Evolutionary conservation across 805 yeast genomes (phyloP), one percentile per base, ranked within the genome.

Genomic region (Blastobotrys parvus): DNA sequence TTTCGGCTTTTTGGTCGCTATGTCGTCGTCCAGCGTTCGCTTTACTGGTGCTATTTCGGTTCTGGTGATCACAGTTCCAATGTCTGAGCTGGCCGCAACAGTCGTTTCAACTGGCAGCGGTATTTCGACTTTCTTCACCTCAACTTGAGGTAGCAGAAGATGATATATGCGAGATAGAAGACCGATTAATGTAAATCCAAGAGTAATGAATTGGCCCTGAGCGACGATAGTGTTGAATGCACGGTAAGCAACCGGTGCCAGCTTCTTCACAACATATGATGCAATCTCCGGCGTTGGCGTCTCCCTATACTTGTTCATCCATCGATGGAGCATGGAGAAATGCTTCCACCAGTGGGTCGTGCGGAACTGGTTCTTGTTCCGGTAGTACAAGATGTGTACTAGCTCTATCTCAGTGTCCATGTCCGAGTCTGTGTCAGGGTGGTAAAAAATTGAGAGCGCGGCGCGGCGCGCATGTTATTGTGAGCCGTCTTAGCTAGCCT

Each of bases 301-400:
- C 33, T 17, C 22, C 18, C 3, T 10, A 13, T 32, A 39, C 35
- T 59, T 55, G 2, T 42, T 16, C 13, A 52, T 43, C 19, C 56
- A 65, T 33, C 94, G 70, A 51, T 82, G 83, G 21, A 86, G 54
- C 7, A 79, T 70, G 47, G 77, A 71, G 33, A 88, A 63, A 46
- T 75, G 70, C 46, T 67, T 72, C 90, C 95, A 88, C 95, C 96
- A 88, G 6, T 57, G 55, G 23, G 85, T 72, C 5, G 70, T 72
- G 3, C 79, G 65, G 55, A 86, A 95, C 58, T 88, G 96, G 58
- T 85, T 85, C 41, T 71, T 68, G 60, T 80, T 82, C 48, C 94
- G 67, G 53, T 81, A 85, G 55, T 81, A 77, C 2, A 85, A 49
- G 32, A 86, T 60, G 49, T 77, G 82, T 3, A 86, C 59, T 3